These are phyloP conservation scores for Umbelopsis sp. DNA, from an alignment of 192 early-diverging fungal genomes.

Conservation along the genomic window DNA sequence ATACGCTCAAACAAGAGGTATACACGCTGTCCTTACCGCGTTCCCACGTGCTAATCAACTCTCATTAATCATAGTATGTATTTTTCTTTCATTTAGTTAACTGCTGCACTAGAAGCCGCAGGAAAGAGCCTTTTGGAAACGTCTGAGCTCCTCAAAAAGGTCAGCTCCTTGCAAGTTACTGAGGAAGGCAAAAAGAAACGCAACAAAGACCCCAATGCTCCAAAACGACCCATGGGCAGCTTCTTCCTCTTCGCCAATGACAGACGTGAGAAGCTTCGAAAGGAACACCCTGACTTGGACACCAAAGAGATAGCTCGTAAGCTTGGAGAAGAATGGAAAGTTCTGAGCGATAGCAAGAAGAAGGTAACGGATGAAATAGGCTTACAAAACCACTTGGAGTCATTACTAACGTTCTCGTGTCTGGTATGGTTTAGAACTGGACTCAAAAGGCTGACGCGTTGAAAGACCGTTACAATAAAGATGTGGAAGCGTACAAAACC, in stretches of 20 bases:
- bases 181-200: constrained; percentile 3
- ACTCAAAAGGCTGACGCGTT: neutral
- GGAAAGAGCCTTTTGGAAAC: neutral
- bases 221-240: constrained; percentile 37
- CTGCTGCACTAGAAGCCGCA: neutral
- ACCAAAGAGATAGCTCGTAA: constrained; percentile 25
- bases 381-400: too few relatives aligned
- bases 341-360: neutral
- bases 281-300: constrained; percentile 25
- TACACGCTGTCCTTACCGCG: neutral
- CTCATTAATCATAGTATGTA: neutral
- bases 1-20: constrained; percentile 10
- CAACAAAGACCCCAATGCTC: constrained; percentile 42
- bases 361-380: too few relatives aligned
- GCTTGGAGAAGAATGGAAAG: constrained; percentile 9
- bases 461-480: neutral
- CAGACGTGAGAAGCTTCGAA: constrained; percentile 20
- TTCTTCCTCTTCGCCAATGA: constrained; percentile 39
- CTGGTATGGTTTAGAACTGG: neutral
- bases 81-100: neutral
- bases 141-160: neutral
- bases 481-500: neutral
- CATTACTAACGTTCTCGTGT: neutral
- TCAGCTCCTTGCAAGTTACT: constrained; percentile 28
- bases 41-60: neutral